Conservation (phyloP, 1,284 basidiomycete genomes). For the Moesziomyces parantarcticus region DNA sequence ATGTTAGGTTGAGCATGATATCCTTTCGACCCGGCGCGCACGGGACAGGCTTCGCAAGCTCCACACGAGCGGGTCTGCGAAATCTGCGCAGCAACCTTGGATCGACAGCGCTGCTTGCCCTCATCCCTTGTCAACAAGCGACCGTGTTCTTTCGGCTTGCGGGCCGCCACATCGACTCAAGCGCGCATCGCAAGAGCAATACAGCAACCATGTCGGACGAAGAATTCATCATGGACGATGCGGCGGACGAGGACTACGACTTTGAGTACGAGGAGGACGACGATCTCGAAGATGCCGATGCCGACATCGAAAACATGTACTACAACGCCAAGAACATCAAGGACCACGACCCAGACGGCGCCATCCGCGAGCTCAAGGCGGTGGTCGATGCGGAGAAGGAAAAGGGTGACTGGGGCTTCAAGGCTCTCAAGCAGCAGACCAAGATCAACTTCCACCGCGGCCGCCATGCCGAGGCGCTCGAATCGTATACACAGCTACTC, state of each 20-base stretch:
- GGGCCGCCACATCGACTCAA: too few relatives aligned
- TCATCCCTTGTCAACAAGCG: too few relatives aligned
- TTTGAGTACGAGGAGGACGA: constrained; percentile 85
- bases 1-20: too few relatives aligned
- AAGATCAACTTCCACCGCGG: constrained; percentile 87
- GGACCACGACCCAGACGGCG: constrained; percentile 87
- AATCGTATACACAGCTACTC: constrained; percentile 85
- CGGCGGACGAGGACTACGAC: constrained; percentile 79
- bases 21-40: too few relatives aligned
- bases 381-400: constrained; percentile 89
- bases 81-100: too few relatives aligned
- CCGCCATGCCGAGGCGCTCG: constrained; percentile 83
- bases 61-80: too few relatives aligned
- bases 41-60: too few relatives aligned
- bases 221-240: constrained; percentile 67
- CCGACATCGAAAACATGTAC: constrained; percentile 98
- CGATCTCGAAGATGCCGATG: constrained; percentile 76
- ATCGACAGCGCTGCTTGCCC: too few relatives aligned
- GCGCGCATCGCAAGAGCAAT: neutral
- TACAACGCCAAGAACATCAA: constrained; percentile 97
- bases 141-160: too few relatives aligned
- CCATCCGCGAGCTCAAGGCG: constrained; percentile 83
- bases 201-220: constrained; percentile 42
- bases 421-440: constrained; percentile 95
- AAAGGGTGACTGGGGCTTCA: constrained; percentile 95